Evolutionary conservation across 108 stramenopile species (phyloP).

Genomic region (Chaetoceros muelleri): DNA sequence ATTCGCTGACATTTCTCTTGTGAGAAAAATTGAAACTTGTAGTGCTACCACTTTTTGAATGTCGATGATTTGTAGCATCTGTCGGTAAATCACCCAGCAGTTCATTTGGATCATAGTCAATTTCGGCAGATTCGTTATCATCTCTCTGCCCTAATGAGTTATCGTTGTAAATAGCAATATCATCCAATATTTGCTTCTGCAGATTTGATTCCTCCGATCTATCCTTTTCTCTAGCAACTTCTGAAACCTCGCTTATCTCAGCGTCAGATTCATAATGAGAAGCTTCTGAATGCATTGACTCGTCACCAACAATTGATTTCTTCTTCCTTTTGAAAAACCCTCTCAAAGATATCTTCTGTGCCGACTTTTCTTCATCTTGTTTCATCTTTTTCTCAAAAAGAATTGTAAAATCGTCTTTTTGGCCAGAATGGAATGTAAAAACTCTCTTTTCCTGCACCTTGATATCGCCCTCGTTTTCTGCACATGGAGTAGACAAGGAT

Average conservation of each 20-base stretch:
- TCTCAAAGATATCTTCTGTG: background rate
- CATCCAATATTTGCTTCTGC: no score
- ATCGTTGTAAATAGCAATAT: no score
- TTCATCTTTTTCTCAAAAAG: background rate
- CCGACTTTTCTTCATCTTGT: background rate
- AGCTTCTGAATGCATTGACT: background rate
- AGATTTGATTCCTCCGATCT: no score
- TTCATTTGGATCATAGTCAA: background rate
- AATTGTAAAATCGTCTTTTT: background rate
- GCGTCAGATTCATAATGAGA: background rate
- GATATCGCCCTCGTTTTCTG: background rate
- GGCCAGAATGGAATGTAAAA: background rate
- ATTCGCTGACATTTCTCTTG: conserved; percentile 1
- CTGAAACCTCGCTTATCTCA: background rate
- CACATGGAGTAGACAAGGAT: background rate
- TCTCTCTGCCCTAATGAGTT: no score
- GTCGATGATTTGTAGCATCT: no score
- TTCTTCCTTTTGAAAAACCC: background rate
- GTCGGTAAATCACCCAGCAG: no score
- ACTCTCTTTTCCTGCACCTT: background rate
- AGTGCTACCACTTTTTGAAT: background rate
- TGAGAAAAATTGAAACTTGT: background rate
- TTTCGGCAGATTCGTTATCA: conserved; percentile 1
- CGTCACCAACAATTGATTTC: background rate
- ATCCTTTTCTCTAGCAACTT: background rate